Evolutionary conservation across 2,329 filamentous ascomycete species (phyloP).

Genomic region (Penicillium griseofulvum): DNA sequence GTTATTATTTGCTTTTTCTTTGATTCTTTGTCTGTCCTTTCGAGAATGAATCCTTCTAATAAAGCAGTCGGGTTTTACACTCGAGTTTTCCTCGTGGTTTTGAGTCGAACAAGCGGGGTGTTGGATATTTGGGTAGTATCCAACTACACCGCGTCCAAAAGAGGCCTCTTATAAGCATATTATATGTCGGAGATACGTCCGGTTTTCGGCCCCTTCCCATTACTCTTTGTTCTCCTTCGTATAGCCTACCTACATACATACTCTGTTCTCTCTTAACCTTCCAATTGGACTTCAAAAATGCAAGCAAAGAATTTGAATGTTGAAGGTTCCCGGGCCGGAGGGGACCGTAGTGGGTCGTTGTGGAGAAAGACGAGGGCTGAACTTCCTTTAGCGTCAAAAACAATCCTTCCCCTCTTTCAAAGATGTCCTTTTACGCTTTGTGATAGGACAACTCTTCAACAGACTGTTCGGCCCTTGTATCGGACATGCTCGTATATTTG

Average conservation of each 20-base stretch:
- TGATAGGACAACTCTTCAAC: constrained; percentile 21
- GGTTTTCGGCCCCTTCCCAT: background rate
- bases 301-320: constrained; percentile 12
- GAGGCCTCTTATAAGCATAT: background rate
- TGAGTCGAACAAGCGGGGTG: constrained; percentile 21
- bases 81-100: constrained; percentile 19
- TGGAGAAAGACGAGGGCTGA: constrained; percentile 18
- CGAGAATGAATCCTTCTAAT: background rate
- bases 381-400: constrained; percentile 15
- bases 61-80: constrained; percentile 17
- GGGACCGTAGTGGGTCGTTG: constrained; percentile 27
- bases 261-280: background rate
- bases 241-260: background rate
- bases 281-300: background rate
- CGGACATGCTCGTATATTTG: no score
- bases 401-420: constrained; percentile 11
- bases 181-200: no score
- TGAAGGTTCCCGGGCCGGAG: constrained; percentile 28
- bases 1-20: background rate
- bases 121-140: constrained; percentile 9
- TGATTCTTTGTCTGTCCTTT: constrained; percentile 1
- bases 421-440: constrained; percentile 8
- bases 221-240: background rate
- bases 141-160: constrained; percentile 14
- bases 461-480: constrained; percentile 23